Evolutionary conservation across 176 grass and related monocot genomes (phyloP).

Genomic region (Juncus inflexus): DNA sequence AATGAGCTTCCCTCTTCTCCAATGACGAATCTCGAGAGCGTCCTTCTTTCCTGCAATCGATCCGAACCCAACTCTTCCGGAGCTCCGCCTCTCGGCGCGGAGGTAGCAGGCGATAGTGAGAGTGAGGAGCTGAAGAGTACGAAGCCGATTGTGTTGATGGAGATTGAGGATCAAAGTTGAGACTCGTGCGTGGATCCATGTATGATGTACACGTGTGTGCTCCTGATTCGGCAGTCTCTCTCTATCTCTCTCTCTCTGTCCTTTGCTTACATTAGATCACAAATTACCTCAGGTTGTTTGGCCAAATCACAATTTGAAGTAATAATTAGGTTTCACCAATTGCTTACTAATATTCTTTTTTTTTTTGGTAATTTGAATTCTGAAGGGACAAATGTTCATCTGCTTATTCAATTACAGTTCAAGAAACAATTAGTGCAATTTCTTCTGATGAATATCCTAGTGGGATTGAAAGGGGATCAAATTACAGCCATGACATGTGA

Average conservation of each 20-base stretch:
- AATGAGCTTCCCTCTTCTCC: conserved; percentile 48
- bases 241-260: background rate
- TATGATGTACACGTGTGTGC: conserved; percentile 66
- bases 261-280: no score
- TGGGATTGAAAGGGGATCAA: conserved; percentile 59
- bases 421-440: conserved; percentile 46
- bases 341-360: no score
- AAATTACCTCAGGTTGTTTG: no score
- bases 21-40: conserved; percentile 65
- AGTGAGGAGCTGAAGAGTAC: conserved; percentile 12
- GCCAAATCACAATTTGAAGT: no score
- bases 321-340: no score
- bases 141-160: conserved; percentile 34
- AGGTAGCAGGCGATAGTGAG: background rate
- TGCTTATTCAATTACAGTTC: conserved; percentile 48
- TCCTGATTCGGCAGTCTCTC: conserved; percentile 52
- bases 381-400: conserved; percentile 63
- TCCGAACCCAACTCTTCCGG: conserved; percentile 6
- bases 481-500: conserved; percentile 71
- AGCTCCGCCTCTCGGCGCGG: background rate
- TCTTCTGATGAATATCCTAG: conserved; percentile 41
- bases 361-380: conserved; percentile 6
- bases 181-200: conserved; percentile 43
- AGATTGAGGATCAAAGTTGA: conserved; percentile 53
- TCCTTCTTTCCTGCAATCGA: conserved; percentile 35